Conservation (phyloP, 306 rosid genomes). For the Pterocarpus santalinus region DNA sequence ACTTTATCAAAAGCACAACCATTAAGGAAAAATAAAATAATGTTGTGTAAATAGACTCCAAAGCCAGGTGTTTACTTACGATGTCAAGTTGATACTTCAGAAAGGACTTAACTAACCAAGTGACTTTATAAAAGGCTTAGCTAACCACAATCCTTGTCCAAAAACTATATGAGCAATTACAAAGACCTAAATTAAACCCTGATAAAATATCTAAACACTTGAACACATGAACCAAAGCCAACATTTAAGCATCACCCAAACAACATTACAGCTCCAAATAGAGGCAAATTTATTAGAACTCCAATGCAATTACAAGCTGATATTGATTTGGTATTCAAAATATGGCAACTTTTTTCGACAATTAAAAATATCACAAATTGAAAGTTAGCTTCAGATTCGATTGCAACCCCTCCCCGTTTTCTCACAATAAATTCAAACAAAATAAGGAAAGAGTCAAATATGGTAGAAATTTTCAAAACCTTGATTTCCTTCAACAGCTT, state of each 20-base stretch:
- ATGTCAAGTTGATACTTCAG: too few relatives aligned
- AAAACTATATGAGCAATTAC: too few relatives aligned
- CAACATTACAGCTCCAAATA: background rate
- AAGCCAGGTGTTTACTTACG: too few relatives aligned
- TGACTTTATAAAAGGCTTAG: too few relatives aligned
- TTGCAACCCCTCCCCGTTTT: background rate
- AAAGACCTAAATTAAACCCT: background rate
- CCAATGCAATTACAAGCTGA: background rate
- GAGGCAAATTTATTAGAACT: background rate
- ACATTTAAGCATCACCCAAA: background rate
- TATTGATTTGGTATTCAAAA: conserved; percentile 7
- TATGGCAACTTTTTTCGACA: background rate
- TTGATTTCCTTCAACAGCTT: conserved; percentile 34
- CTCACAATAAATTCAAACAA: background rate
- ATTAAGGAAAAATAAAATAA: background rate
- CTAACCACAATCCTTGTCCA: too few relatives aligned
- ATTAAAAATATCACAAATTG: background rate
- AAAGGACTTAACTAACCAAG: too few relatives aligned
- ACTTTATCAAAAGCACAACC: background rate
- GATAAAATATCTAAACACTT: conserved; percentile 5
- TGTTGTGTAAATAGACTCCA: too few relatives aligned
- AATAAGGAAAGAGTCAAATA: conserved; percentile 13
- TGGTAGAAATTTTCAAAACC: conserved; percentile 19
- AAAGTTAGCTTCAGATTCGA: conserved; percentile 16
- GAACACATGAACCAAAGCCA: background rate